A percentile compares a stretch with the other conserved stretches of the same genome.
phyloP scores from a whole-genome alignment of 2,329 filamentous ascomycete genomes.

The Xylaria digitata region DNA sequence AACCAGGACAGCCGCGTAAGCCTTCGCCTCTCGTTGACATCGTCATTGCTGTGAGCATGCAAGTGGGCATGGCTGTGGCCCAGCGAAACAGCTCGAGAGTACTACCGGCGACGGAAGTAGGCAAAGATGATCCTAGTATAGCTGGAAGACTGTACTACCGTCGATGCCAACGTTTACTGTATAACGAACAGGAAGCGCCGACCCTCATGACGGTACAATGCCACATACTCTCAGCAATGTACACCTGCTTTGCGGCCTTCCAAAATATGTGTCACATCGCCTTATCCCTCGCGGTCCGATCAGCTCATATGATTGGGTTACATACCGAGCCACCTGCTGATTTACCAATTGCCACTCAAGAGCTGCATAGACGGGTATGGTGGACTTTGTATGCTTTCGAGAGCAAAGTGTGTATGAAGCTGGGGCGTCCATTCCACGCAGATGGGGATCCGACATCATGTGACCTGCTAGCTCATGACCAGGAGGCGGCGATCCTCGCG shows the following conservation, averaged over 20 bases:
- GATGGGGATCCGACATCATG: conserved; percentile 51
- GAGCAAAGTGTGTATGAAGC: conserved; percentile 58
- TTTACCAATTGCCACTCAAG: conserved; percentile 36
- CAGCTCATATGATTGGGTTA: conserved; percentile 60
- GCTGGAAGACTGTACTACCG: conserved; percentile 61
- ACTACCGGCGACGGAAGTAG: conserved; percentile 37
- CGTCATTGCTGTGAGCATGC: conserved; percentile 63
- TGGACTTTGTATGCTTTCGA: conserved; percentile 63
- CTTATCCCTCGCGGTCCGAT: conserved; percentile 56
- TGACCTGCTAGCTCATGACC: conserved; percentile 53
- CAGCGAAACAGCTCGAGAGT: conserved; percentile 39
- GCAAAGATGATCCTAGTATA: conserved; percentile 53
- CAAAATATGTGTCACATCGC: conserved; percentile 60
- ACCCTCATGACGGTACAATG: conserved; percentile 61
- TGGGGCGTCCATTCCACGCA: conserved; percentile 58
- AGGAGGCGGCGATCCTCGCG: conserved; percentile 45
- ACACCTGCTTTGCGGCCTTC: conserved; percentile 60
- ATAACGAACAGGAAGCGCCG: conserved; percentile 60
- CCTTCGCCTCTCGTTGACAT: conserved; percentile 64
- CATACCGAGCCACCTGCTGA: conserved; percentile 62
- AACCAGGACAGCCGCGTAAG: conserved; percentile 48
- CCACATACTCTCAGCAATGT: conserved; percentile 57
- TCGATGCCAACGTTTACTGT: conserved; percentile 58
- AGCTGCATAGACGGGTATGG: conserved; percentile 61
- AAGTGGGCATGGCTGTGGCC: conserved; percentile 54